Evolutionary conservation across 495 filamentous ascomycete genomes (phyloP).

Genomic region (Cercophora samala): DNA sequence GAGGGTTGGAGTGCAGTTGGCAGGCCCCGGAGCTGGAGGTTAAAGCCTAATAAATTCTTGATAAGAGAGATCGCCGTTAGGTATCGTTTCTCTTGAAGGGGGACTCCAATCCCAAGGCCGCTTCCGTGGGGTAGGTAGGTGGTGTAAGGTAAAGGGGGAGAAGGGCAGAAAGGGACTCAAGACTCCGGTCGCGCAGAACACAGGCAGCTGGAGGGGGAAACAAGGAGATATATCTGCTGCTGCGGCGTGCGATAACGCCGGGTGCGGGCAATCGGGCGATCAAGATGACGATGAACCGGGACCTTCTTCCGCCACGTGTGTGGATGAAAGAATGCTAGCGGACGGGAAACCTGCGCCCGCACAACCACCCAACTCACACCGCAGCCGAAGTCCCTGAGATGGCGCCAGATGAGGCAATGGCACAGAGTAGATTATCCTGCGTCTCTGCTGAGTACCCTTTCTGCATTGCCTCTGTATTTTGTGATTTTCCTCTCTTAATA

Average conservation of each 20-base stretch:
- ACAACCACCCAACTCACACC: not conserved
- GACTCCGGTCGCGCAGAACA: conserved; percentile 2
- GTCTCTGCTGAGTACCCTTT: not conserved
- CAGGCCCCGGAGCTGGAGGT: conserved; percentile 7
- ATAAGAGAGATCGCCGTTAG: not conserved
- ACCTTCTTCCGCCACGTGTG: conserved; percentile 22
- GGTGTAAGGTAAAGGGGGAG: not conserved
- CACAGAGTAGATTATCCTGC: not conserved
- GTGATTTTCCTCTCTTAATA: not conserved
- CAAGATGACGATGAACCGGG: conserved; percentile 14
- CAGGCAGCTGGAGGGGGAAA: not conserved
- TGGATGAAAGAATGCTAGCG: conserved; percentile 13
- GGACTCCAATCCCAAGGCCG: not conserved
- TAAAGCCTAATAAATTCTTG: conserved; percentile 19
- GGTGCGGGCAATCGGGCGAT: not conserved
- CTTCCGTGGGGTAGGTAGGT: not conserved
- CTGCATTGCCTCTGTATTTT: not conserved
- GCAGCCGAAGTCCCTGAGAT: conserved; percentile 5
- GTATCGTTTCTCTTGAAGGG: not conserved
- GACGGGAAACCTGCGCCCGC: conserved; percentile 11
- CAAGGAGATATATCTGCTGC: not conserved
- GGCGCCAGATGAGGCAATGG: conserved; percentile 20
- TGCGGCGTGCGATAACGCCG: conserved; percentile 1
- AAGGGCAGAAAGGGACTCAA: not conserved
- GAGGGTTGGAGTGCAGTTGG: conserved; percentile 14